Conservation (phyloP, 257 asterid genomes). For the Ophiorrhiza pumila region DNA sequence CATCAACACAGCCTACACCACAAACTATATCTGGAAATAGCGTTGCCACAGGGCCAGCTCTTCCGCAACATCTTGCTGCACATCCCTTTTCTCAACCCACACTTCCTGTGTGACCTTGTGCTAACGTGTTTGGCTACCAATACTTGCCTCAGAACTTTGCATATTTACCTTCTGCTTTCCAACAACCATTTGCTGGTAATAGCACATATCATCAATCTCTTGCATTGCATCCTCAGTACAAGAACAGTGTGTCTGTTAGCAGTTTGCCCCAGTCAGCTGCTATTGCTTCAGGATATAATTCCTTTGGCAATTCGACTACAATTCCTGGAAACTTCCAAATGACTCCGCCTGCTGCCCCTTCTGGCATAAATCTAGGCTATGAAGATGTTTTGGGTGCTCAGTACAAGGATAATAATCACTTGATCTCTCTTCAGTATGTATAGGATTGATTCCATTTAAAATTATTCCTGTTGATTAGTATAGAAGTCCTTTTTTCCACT, state of each 20-base stretch:
- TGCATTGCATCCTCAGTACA: conserved; percentile 61
- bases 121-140: conserved; percentile 69
- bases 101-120: conserved; percentile 59
- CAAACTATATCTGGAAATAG: conserved; percentile 51
- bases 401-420: conserved; percentile 61
- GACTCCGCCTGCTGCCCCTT: conserved; percentile 58
- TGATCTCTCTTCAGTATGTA: conserved; percentile 81
- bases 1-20: conserved; percentile 51
- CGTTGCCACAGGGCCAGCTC: conserved; percentile 61
- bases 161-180: conserved; percentile 74
- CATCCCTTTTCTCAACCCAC: conserved; percentile 71
- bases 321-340: conserved; percentile 66
- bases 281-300: conserved; percentile 67
- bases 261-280: conserved; percentile 77
- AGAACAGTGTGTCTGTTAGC: conserved; percentile 54
- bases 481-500: neutral
- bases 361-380: conserved; percentile 52
- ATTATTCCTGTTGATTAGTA: neutral
- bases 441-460: too few relatives aligned
- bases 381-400: conserved; percentile 73
- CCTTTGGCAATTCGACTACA: conserved; percentile 41
- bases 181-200: conserved; percentile 62
- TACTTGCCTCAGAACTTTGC: conserved; percentile 67
- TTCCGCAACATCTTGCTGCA: conserved; percentile 66
- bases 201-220: conserved; percentile 64